Conservation (phyloP, 208 protist genomes). For the Trypanosoma avium region DNA sequence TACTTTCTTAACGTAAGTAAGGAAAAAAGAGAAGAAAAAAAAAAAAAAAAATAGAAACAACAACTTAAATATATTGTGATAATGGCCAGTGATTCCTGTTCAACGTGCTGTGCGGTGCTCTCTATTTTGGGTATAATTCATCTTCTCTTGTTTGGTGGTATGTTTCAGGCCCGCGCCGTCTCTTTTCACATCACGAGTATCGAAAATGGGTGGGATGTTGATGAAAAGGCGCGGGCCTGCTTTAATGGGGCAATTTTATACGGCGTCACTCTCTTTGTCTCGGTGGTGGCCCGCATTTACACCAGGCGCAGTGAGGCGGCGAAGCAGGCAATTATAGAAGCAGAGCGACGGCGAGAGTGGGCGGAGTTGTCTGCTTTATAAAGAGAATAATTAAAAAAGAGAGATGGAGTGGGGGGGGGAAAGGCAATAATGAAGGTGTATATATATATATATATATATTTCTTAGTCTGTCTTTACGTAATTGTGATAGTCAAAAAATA, state of each 20-base stretch:
- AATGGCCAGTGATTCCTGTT: conserved; percentile 65
- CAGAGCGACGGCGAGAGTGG: conserved; percentile 39
- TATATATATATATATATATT: too few species aligned
- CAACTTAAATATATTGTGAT: too few species aligned
- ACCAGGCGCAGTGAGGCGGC: conserved; percentile 60
- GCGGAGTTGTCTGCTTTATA: conserved; percentile 36
- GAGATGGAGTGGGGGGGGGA: too few species aligned
- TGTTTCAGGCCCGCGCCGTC: conserved; percentile 69
- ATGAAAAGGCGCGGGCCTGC: conserved; percentile 81
- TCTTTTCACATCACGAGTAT: conserved; percentile 75
- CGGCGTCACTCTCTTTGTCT: conserved; percentile 70
- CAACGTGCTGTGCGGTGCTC: conserved; percentile 82
- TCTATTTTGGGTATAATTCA: conserved; percentile 85
- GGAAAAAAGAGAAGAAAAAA: too few species aligned
- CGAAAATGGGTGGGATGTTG: conserved; percentile 67
- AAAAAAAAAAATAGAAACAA: too few species aligned
- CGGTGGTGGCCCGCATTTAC: conserved; percentile 73
- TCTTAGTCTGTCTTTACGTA: too few species aligned
- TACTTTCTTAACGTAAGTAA: too few species aligned
- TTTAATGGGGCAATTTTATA: conserved; percentile 88
- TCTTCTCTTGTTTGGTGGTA: conserved; percentile 77
- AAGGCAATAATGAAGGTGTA: too few species aligned
- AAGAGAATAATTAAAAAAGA: too few species aligned
- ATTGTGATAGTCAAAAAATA: too few species aligned
- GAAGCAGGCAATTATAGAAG: conserved; percentile 36